These are phyloP conservation scores for Solanum chmielewskii DNA, from an alignment of 257 asterid genomes.

Conservation along the genomic window DNA sequence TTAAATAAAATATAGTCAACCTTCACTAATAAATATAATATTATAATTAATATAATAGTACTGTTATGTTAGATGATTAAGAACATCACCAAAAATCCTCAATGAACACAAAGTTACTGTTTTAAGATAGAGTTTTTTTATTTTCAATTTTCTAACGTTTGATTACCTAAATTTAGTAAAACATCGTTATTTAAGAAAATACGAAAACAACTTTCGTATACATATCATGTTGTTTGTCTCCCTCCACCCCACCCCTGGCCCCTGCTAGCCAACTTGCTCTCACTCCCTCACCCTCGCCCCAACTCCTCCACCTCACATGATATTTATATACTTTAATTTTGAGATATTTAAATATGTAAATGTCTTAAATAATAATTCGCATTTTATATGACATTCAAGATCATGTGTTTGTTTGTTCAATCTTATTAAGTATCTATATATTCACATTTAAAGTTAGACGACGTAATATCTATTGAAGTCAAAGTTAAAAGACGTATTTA, in stretches of 20 bases:
- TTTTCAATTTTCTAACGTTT: not conserved
- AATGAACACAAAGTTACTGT: not conserved
- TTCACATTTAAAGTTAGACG: not conserved
- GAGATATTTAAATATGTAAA: not conserved
- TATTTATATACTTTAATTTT: not conserved
- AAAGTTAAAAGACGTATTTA: not conserved
- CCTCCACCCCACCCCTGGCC: not conserved
- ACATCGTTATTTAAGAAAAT: not conserved
- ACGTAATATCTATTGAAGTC: not conserved
- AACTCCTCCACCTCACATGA: not conserved
- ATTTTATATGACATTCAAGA: fast-evolving
- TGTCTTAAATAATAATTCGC: not conserved
- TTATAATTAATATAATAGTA: not conserved
- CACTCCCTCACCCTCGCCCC: not conserved
- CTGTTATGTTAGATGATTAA: not conserved
- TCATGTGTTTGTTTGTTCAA: not conserved
- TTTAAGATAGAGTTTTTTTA: not conserved
- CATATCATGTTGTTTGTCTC: not conserved
- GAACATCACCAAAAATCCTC: not conserved
- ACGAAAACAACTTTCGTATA: not conserved
- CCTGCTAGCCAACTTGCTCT: not conserved
- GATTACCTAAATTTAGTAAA: not conserved
- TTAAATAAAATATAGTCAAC: not conserved
- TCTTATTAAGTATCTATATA: not conserved
- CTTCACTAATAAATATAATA: not conserved